These are phyloP conservation scores for Aristolochia fimbriata DNA, from an alignment of 164 flowering plant species.

Conservation along the genomic window DNA sequence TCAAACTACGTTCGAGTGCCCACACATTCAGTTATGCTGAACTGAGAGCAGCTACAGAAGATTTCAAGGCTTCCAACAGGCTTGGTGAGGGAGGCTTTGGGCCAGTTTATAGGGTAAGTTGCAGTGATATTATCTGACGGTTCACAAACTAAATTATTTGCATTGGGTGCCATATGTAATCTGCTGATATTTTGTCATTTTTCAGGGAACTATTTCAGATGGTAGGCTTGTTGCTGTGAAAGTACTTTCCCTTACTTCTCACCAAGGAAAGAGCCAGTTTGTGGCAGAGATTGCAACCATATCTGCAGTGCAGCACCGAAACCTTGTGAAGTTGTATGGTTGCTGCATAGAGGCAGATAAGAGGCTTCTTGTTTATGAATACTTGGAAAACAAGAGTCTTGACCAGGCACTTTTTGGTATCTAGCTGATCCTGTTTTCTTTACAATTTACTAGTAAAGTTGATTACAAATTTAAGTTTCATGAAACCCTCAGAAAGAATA, in stretches of 20 bases:
- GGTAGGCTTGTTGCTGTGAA: conserved; percentile 64
- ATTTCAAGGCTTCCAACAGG: conserved; percentile 55
- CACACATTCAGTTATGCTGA: conserved; percentile 38
- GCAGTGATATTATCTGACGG: too few relatives aligned
- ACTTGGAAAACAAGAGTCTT: conserved; percentile 67
- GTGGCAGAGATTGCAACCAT: conserved; percentile 70
- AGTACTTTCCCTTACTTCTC: conserved; percentile 56
- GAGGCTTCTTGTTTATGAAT: conserved; percentile 69
- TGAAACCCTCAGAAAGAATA: too few relatives aligned
- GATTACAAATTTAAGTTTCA: too few relatives aligned
- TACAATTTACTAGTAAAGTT: too few relatives aligned
- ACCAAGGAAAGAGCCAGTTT: conserved; percentile 69
- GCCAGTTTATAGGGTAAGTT: conserved; percentile 64
- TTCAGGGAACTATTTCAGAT: conserved; percentile 54
- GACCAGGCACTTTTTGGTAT: conserved; percentile 72
- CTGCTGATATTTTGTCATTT: too few relatives aligned
- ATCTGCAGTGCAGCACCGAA: conserved; percentile 76
- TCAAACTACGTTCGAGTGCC: background rate
- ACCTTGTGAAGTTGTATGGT: conserved; percentile 72
- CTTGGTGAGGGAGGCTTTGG: conserved; percentile 96
- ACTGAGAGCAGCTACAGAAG: conserved; percentile 62
- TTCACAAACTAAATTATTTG: too few relatives aligned
- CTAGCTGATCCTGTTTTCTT: background rate
- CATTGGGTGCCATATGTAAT: too few relatives aligned
- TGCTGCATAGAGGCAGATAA: conserved; percentile 67